Evolutionary conservation across 2,329 filamentous ascomycete genomes (phyloP), one percentile per base, ranked within the genome.

Genomic region (Leptographium procerum): DNA sequence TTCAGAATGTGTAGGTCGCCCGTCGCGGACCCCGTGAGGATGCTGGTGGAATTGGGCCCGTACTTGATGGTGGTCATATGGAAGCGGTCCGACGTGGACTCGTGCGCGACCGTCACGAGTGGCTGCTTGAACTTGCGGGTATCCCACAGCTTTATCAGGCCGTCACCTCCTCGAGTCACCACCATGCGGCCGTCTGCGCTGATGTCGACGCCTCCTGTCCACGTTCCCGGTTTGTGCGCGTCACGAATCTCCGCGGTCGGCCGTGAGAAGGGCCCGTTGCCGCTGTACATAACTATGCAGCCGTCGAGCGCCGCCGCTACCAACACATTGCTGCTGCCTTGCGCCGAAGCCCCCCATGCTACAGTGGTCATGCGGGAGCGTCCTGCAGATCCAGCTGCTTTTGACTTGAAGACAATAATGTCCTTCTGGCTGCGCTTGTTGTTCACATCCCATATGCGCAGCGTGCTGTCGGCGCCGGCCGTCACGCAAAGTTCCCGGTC

Each of bases 401-500:
- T 89, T 10, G 92, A 96, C 72, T 97, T 97, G 77, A 96, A 91
- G 24, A 96, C 91, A 62, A 99, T 88, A 16, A 99, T 87, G 55
- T 96, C 89, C 70, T 90, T 95, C 70, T 99, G 94, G 58, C 85
- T 84, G 62, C 91, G 84, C 66, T 91, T 89, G 65, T 92, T 86
- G 71, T 96, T 96, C 65, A 96, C 82, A 69, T 99, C 92, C 94
- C 94, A 99, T 68, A 99, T 96, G 58, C 94, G 84, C 61, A 99
- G 74, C 1, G 94, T 99, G 69, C 92, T 96, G 70, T 99, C 94
- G 10, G 91, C 95, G 9, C 91, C 91, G 45, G 91, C 91, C 2
- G 94, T 99, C 29, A 92, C 86, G 68, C 90, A 95, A 0, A 91
- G 66, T 64, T 96, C 91, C 67, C 81, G 85, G 69, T 96, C 86